Evolutionary conservation across 352 stramenopile species (phyloP), one percentile per base, ranked within the genome.

Genomic region (Phytophthora sp.): DNA sequence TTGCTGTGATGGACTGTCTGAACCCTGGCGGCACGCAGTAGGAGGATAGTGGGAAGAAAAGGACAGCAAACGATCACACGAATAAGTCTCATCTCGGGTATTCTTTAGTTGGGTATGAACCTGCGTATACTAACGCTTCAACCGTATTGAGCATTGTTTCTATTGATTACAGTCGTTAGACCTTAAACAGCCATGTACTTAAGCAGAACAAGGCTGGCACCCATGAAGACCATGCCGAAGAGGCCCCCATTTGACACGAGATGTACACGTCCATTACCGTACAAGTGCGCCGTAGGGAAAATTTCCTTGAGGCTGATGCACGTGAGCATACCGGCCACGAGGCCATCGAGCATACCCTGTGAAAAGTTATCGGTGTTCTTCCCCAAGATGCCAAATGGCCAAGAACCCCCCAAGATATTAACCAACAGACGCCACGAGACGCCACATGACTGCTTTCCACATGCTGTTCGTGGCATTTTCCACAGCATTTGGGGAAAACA

Each of bases 371-470:
- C 66, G 9, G 63, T 52, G 27, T 82, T 76, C 64, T 96, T 87
- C 18, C 72, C 75, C n/a, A 72, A 23, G 53, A 90, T 80, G 3
- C 74, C 80, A 49, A 98, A 79, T n/a, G 24, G 97, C 67, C 9
- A 90, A 54, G 74, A 88, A 98, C 1, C 89, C 95, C 1, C 90
- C 96, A 23, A 98, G 30, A 6, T 93, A 87, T 73, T 99, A 93
- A 16, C 91, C 89, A n/a, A 58, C 91, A 80, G n/a, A 49, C 79
- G 96, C 46, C 95, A 77, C 15, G 73, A 80, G 5, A 23, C 91
- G 96, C 94, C 94, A 98, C 66, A 95, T 83, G 71, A 99, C 98
- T 3, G 91, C 96, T 38, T 96, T 96, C 69, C 84, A 90, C n/a
- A 94, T 85, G 55, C 90, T 97, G 7, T 94, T 94, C 7, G 96